Base-by-base conservation (phyloP, 495 filamentous ascomycete genomes). In the Podospora pseudoanserina region DNA sequence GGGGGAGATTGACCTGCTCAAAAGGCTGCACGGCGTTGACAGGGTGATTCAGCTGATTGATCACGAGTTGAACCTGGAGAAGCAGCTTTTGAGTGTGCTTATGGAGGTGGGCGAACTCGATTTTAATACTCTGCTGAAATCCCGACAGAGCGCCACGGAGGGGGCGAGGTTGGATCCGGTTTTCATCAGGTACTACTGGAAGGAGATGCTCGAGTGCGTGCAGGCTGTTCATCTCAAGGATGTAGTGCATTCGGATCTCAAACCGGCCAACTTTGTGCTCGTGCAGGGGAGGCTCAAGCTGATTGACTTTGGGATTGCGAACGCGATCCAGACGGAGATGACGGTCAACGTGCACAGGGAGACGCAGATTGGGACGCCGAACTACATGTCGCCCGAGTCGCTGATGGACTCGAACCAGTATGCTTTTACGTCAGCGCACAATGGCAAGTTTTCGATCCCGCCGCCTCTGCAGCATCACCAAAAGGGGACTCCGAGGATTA, bases 91-190 rank as follows among this genome's bases (percentile, higher is more conserved):
- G 32, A 92, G 89, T 75, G 89, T 99, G 68, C 89, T 99, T n/a
- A 96, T 99, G 93, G 95, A 99, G 79, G 92, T 94, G 74, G 95
- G 95, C 68, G 95, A 99, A 78, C 87, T 93, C n/a, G 96, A 98
- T 74, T 84, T 99, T 73, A 91, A 93, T 72, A 92, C 91, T 64
- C 88, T 97, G 19, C 87, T 99, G 32, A 75, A 76, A 18, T 89
- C 86, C 6, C 86, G 89, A 49, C 87, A 90, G 32, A 79, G 90
- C 39, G 89, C 91, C 61, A 82, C 87, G 0, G 92, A 94, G 71
- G 87, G 91, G 67, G 87, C 91, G 44, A 81, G 80, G 30, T 90
- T 98, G 66, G 95, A 99, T 75, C 84, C 91, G 11, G 90, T 88
- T 62, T 98, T 97, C 72, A 91, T 93, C n/a, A 90, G 95, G 9